Evolutionary conservation across 495 filamentous ascomycete genomes (phyloP), one percentile per base, ranked within the genome.

Genomic region (Cercophora sp.): DNA sequence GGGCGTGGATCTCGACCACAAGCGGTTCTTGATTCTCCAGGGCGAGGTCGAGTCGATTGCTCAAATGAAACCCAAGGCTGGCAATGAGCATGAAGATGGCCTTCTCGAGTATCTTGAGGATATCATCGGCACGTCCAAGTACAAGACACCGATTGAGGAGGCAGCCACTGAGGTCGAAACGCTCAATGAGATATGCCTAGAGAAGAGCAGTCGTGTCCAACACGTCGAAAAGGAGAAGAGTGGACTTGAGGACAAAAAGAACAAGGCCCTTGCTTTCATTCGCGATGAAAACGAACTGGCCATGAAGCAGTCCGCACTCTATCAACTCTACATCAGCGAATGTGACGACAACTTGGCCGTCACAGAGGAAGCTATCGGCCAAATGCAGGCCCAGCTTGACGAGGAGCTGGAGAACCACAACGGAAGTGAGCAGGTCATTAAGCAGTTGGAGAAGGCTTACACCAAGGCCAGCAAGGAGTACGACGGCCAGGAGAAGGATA

Each of bases 1-100:
- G 18, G 93, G 93, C 8, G 86, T 98, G 3, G 93, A 98, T 71
- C 79, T 98, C 24, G 94, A 98, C 59, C 93, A 98, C 72, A 98
- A 98, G 73, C 89, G 93, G 29, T 98, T 98, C 68, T 70, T 98
- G 36, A 98, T 98, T 64, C 72, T 98, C 41, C 93, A 98, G 69
- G 93, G 93, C 55, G 93, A 98, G 68, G 93, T 98, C 51, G 93
- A 98, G 65, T 96, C 91, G 0, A 98, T 98, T 60, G 92, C 93
- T 22, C 93, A 98, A 71, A 98, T 98, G 93, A 98, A 97, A 69
- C 80, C 93, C 1, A 98, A 98, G 67, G 93, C 94, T 3, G 85
- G 78, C 19, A 89, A 87, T 55, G 93, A 97, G 60, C 91, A 96
- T 58, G 93, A 98, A 58, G 93, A 98, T 63, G 93, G 93, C 15